Evolutionary conservation across 352 stramenopile species (phyloP).

Genomic region (Phytophthora hibernalis): DNA sequence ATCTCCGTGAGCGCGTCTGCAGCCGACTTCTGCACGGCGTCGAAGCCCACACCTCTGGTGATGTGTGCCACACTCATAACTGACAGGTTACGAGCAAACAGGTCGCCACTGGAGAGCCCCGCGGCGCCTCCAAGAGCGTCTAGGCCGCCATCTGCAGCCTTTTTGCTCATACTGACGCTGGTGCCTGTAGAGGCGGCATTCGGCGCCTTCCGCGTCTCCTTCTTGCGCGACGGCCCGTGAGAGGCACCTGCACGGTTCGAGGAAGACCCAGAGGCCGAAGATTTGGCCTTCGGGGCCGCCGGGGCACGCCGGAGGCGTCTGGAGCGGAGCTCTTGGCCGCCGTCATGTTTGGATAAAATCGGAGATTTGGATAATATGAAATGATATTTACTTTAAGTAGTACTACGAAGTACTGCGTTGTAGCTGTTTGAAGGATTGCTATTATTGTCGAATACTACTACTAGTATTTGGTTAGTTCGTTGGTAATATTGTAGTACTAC

Average conservation of each 20-base stretch:
- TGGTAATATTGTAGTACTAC: too few relatives aligned
- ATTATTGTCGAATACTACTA: too few relatives aligned
- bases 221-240: constrained; percentile 19
- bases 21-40: constrained; percentile 59
- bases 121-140: constrained; percentile 27
- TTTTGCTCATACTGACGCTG: constrained; percentile 59
- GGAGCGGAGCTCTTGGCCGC: constrained; percentile 4
- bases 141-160: constrained; percentile 23
- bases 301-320: constrained; percentile 3
- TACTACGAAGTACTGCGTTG: too few relatives aligned
- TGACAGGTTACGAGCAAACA: constrained; percentile 59
- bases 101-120: constrained; percentile 42
- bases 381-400: too few relatives aligned
- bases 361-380: too few relatives aligned
- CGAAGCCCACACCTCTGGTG: constrained; percentile 58
- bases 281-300: constrained; percentile 5
- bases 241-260: constrained; percentile 1
- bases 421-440: too few relatives aligned
- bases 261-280: background rate
- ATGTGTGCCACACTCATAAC: constrained; percentile 63
- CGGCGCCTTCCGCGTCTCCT: constrained; percentile 30
- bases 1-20: constrained; percentile 61
- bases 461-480: too few relatives aligned
- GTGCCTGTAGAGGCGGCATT: constrained; percentile 33
- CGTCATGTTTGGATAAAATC: too few relatives aligned